A percentile compares a stretch with the other conserved stretches of the same genome.
Conservation (phyloP, 768 basidiomycete species). For the Crucibulum laeve region DNA sequence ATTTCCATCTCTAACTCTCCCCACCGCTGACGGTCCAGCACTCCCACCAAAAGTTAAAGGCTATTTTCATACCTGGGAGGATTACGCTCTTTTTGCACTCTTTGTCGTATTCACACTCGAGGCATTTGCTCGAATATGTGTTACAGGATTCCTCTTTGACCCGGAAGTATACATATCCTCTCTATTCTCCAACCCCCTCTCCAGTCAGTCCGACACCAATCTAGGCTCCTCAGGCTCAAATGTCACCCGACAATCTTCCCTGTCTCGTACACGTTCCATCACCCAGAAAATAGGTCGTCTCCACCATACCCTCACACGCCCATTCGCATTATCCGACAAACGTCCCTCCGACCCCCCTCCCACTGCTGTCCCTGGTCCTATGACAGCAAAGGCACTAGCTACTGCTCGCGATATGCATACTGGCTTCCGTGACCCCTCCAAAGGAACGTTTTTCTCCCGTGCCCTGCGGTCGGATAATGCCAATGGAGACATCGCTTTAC, state of each 20-base stretch:
- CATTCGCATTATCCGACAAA: slow-evolving; percentile 43
- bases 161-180: slow-evolving; percentile 61
- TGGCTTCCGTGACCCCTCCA: slow-evolving; percentile 37
- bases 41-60: slow-evolving; percentile 46
- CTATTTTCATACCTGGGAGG: slow-evolving; percentile 90
- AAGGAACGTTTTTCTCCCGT: slow-evolving; percentile 47
- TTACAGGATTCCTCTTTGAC: slow-evolving; percentile 85
- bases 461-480: slow-evolving; percentile 36
- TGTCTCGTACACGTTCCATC: slow-evolving; percentile 41
- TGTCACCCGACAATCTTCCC: slow-evolving; percentile 29
- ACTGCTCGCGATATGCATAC: slow-evolving; percentile 30
- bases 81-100: slow-evolving; percentile 76
- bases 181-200: slow-evolving; percentile 37
- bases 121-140: slow-evolving; percentile 82
- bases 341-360: slow-evolving; percentile 13
- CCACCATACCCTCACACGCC: slow-evolving; percentile 44
- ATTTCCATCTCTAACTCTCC: slow-evolving; percentile 52
- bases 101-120: slow-evolving; percentile 91
- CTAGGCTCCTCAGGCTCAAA: slow-evolving; percentile 19
- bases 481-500: slow-evolving; percentile 46
- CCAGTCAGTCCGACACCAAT: slow-evolving; percentile 22
- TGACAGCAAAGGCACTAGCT: slow-evolving; percentile 3
- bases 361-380: slow-evolving; percentile 6
- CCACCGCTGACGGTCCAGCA: slow-evolving; percentile 33
- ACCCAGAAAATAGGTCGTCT: slow-evolving; percentile 40